Percentiles rank a stretch among this genome's conserved stretches.
phyloP scores from a whole-genome alignment of 1,139 yeast species.

The Debaryomyces udenii region DNA sequence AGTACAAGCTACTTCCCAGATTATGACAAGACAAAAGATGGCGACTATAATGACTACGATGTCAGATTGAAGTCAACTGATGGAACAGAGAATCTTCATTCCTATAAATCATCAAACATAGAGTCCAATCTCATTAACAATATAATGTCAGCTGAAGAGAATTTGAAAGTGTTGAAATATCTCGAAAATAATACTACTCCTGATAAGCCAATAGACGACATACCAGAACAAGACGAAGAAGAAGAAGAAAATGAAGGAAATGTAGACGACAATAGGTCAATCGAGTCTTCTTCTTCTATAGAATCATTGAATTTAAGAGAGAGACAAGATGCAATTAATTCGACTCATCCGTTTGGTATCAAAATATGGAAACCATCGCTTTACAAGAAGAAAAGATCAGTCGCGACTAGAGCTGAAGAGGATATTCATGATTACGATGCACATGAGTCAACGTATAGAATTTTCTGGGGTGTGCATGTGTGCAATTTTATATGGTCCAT shows the following conservation, averaged over 20 bases:
- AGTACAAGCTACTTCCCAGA: slow-evolving; percentile 10
- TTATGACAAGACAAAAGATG: not conserved
- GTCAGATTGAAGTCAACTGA: not conserved
- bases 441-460: slow-evolving; percentile 50
- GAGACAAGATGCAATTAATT: slow-evolving; percentile 93
- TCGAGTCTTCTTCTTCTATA: slow-evolving; percentile 46
- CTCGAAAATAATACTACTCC: slow-evolving; percentile 16
- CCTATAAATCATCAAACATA: slow-evolving; percentile 7
- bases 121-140: slow-evolving; percentile 23
- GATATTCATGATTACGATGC: slow-evolving; percentile 82
- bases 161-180: slow-evolving; percentile 21
- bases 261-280: slow-evolving; percentile 31
- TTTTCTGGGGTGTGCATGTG: slow-evolving; percentile 64
- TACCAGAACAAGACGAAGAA: slow-evolving; percentile 13
- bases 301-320: slow-evolving; percentile 91
- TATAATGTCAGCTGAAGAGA: slow-evolving; percentile 25
- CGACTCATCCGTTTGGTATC: slow-evolving; percentile 97
- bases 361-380: slow-evolving; percentile 98
- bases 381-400: slow-evolving; percentile 90
- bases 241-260: slow-evolving; percentile 16
- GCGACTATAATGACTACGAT: slow-evolving; percentile 11
- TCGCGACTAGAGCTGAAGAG: slow-evolving; percentile 86
- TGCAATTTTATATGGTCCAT: slow-evolving; percentile 80
- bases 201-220: slow-evolving; percentile 18
- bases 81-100: slow-evolving; percentile 8